Conservation (phyloP, 2,329 filamentous ascomycete species). For the Colletotrichum sp. region DNA sequence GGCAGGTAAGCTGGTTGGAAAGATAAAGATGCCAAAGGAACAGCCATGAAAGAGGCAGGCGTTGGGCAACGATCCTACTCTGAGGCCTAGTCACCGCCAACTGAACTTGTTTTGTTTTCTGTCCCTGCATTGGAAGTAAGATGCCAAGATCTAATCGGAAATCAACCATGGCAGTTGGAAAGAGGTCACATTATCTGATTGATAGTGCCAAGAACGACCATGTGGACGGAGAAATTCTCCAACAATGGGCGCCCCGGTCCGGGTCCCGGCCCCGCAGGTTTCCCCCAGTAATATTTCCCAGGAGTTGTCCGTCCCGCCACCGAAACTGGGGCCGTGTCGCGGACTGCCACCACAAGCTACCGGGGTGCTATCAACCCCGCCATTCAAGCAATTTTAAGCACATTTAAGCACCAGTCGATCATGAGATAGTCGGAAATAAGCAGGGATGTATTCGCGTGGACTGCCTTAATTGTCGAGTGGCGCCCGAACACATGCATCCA, state of each 20-base stretch:
- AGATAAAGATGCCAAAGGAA: background rate
- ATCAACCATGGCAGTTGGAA: background rate
- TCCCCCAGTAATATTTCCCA: background rate
- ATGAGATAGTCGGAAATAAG: background rate
- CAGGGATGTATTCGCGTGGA: background rate
- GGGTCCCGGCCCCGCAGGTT: background rate
- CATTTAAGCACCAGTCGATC: background rate
- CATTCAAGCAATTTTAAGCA: background rate
- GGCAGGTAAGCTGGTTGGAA: background rate
- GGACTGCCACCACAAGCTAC: background rate
- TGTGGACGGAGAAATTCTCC: slow-evolving; percentile 15
- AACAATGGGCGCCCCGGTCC: background rate
- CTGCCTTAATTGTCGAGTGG: slow-evolving; percentile 1
- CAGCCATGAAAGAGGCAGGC: background rate
- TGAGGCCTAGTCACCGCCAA: background rate
- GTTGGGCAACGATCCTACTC: background rate
- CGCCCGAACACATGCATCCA: background rate
- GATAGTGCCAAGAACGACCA: slow-evolving; percentile 9
- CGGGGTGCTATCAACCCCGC: background rate
- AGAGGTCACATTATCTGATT: background rate
- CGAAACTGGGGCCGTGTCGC: background rate
- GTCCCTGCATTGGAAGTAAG: background rate
- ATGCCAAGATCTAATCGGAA: background rate
- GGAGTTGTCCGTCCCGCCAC: background rate
- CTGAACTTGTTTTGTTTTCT: background rate